These are phyloP conservation scores for Psilocybe azurescens DNA, from an alignment of 768 basidiomycete genomes.

Conservation along the genomic window DNA sequence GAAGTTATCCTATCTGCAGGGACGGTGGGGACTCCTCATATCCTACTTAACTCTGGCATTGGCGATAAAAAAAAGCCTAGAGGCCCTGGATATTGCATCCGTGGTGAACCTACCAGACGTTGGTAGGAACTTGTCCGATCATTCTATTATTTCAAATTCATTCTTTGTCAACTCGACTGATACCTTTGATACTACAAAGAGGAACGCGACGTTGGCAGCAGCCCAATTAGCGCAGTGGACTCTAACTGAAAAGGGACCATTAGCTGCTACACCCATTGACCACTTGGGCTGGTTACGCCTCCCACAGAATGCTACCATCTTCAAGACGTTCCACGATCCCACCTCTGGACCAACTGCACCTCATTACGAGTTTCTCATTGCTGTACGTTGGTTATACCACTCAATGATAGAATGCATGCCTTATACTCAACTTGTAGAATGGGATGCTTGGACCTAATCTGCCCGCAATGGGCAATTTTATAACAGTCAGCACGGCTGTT, in stretches of 20 bases:
- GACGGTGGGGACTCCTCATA: slow-evolving; percentile 36
- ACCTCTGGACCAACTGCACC: slow-evolving; percentile 38
- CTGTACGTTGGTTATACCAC: slow-evolving; percentile 27
- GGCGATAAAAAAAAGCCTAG: slow-evolving; percentile 31
- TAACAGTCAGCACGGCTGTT: slow-evolving; percentile 29
- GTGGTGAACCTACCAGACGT: slow-evolving; percentile 39
- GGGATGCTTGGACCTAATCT: slow-evolving; percentile 4
- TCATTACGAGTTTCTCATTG: slow-evolving; percentile 40
- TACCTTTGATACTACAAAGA: slow-evolving; percentile 6
- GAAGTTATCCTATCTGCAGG: slow-evolving; percentile 45
- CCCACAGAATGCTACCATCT: slow-evolving; percentile 33
- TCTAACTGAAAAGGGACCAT: slow-evolving; percentile 26
- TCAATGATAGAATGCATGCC: slow-evolving; percentile 20
- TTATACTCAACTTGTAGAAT: slow-evolving; percentile 18
- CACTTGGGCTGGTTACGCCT: slow-evolving; percentile 34
- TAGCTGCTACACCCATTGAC: slow-evolving; percentile 28
- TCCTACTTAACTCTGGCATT: slow-evolving; percentile 39
- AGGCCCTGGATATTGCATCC: slow-evolving; percentile 28
- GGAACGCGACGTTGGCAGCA: slow-evolving; percentile 26
- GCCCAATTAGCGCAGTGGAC: slow-evolving; percentile 35
- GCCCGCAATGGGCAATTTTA: slow-evolving; percentile 28
- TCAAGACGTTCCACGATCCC: slow-evolving; percentile 37
- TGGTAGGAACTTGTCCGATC: slow-evolving; percentile 41
- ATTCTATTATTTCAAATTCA: slow-evolving; percentile 30
- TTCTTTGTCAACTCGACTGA: slow-evolving; percentile 34